phyloP scores from a whole-genome alignment of 495 filamentous ascomycete species.

The Aspergillus heteromorphus region DNA sequence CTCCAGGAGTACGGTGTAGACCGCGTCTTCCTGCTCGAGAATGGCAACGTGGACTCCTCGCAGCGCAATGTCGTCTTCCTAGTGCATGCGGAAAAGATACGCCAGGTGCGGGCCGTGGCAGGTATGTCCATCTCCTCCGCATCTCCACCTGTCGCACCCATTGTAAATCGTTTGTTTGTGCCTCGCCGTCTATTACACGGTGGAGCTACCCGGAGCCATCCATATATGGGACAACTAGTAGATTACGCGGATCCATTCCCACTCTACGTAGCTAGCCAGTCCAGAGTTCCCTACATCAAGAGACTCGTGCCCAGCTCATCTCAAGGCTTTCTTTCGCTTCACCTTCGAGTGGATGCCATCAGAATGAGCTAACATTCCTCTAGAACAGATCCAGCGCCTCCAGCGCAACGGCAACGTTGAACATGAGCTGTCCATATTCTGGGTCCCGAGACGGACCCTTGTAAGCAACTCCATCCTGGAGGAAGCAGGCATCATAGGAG shows the following conservation, averaged over 20 bases:
- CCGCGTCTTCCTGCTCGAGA: conserved; percentile 91
- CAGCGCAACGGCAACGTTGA: conserved; percentile 77
- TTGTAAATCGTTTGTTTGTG: conserved; percentile 5
- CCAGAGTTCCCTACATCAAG: conserved; percentile 61
- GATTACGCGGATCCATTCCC: conserved; percentile 50
- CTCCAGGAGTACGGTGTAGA: conserved; percentile 94
- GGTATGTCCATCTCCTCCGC: conserved; percentile 55
- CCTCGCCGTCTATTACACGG: neutral
- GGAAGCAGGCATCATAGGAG: conserved; percentile 87
- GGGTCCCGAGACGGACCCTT: conserved; percentile 85
- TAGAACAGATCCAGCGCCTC: conserved; percentile 88
- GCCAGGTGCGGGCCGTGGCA: conserved; percentile 75
- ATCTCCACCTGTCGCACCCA: neutral
- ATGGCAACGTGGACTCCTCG: conserved; percentile 84
- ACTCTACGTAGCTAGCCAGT: conserved; percentile 62
- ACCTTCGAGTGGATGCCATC: conserved; percentile 43
- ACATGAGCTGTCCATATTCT: conserved; percentile 93
- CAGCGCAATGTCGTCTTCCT: conserved; percentile 96
- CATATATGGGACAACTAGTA: conserved; percentile 50
- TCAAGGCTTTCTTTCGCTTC: conserved; percentile 36
- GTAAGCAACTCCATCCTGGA: conserved; percentile 90
- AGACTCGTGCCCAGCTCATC: conserved; percentile 30
- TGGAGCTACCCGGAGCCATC: neutral
- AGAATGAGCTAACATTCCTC: conserved; percentile 51
- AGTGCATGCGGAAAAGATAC: conserved; percentile 79